Evolutionary conservation across 2,329 filamentous ascomycete species (phyloP).

Genomic region (Diplodia sapinea): DNA sequence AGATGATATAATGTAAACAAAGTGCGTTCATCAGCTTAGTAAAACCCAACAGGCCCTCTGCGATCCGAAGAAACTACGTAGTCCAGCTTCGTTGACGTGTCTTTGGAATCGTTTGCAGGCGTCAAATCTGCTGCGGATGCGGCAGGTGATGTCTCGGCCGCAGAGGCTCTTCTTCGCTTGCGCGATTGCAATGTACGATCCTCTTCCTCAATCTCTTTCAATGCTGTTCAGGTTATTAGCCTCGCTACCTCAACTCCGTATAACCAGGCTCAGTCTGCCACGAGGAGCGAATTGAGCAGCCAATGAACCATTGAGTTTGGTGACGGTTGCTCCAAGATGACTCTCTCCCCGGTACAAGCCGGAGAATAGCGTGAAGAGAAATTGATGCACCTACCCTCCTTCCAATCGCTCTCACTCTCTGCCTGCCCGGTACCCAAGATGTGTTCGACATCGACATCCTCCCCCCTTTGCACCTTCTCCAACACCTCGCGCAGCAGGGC

Average conservation of each 20-base stretch:
- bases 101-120: slow-evolving; percentile 4
- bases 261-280: background rate
- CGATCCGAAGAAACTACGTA: slow-evolving; percentile 11
- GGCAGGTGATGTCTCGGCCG: slow-evolving; percentile 1
- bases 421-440: slow-evolving; percentile 78
- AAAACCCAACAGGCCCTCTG: slow-evolving; percentile 8
- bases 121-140: background rate
- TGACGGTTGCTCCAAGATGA: background rate
- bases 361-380: background rate
- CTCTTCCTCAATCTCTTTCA: slow-evolving; percentile 71
- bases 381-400: slow-evolving; percentile 67
- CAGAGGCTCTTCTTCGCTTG: slow-evolving; percentile 39
- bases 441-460: slow-evolving; percentile 84
- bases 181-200: slow-evolving; percentile 59
- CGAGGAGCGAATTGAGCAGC: background rate
- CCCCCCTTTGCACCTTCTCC: slow-evolving; percentile 70
- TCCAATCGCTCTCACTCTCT: slow-evolving; percentile 82
- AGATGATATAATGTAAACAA: background rate
- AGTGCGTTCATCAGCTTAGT: background rate
- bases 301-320: background rate
- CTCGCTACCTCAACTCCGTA: slow-evolving; percentile 8
- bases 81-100: background rate
- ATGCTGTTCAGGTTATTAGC: slow-evolving; percentile 54
- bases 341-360: too few species aligned
- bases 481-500: slow-evolving; percentile 76